These are phyloP conservation scores for Yamagishiella unicocca DNA, from an alignment of 139 green algal genomes.

Conservation along the genomic window DNA sequence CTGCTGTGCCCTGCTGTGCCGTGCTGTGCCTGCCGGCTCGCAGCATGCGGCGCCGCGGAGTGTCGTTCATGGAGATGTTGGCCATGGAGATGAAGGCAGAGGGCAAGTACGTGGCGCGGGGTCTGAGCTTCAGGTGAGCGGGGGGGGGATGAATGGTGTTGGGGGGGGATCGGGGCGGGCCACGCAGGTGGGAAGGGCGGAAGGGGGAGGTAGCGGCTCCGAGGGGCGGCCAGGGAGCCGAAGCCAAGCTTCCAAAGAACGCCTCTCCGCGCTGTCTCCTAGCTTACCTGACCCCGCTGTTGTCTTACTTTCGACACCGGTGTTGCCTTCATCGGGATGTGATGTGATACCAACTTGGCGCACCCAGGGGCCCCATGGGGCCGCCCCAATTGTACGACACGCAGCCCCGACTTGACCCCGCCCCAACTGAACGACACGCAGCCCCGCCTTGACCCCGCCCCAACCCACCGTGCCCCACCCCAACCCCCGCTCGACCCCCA, in stretches of 20 bases:
- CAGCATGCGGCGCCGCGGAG: constrained; percentile 36
- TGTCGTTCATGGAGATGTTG: constrained; percentile 87
- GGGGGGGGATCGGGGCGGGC: background rate
- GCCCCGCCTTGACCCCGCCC: background rate
- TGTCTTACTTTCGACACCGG: too few relatives aligned
- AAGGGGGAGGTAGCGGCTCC: background rate
- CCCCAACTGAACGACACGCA: background rate
- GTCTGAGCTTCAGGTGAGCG: constrained; percentile 81
- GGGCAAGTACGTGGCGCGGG: constrained; percentile 87
- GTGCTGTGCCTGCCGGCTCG: background rate
- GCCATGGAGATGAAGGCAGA: constrained; percentile 88
- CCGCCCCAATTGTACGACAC: too few relatives aligned
- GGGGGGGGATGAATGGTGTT: background rate
- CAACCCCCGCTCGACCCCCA: constrained; percentile 19
- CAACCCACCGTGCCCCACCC: background rate
- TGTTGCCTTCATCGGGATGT: too few relatives aligned
- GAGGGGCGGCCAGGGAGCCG: too few relatives aligned
- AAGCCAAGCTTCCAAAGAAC: too few relatives aligned
- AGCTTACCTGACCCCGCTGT: too few relatives aligned
- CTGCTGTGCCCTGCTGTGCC: too few relatives aligned
- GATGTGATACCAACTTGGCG: too few relatives aligned
- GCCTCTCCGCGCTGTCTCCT: too few relatives aligned
- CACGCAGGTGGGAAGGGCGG: background rate
- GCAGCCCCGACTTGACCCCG: too few relatives aligned
- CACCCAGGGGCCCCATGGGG: too few relatives aligned